Evolutionary conservation across 179 eudicot genomes (phyloP).

Genomic region (Beta lomatogona): DNA sequence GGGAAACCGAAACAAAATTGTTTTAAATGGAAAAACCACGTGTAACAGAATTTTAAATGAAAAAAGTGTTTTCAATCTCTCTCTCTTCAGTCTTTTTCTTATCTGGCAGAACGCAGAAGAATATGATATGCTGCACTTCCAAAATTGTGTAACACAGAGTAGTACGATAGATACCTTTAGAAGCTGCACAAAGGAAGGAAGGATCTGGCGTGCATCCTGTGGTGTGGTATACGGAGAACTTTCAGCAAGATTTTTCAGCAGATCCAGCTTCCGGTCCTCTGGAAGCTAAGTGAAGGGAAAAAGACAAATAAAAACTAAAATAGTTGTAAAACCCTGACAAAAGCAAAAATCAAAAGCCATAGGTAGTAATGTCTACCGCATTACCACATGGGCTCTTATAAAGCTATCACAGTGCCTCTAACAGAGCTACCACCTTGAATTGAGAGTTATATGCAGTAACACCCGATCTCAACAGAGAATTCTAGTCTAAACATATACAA

Average conservation of each 20-base stretch:
- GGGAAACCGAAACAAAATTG: not conserved
- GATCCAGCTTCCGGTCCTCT: conserved; percentile 81
- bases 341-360: not conserved
- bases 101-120: not conserved
- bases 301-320: not conserved
- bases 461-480: not conserved
- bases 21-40: not conserved
- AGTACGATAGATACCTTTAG: conserved; percentile 57
- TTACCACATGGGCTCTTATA: not conserved
- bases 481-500: not conserved
- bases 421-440: not conserved
- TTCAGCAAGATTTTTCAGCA: conserved; percentile 94
- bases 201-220: conserved; percentile 82
- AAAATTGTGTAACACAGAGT: not conserved
- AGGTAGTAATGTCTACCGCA: not conserved
- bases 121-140: not conserved
- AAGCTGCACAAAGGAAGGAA: conserved; percentile 81
- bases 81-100: not conserved
- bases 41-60: not conserved
- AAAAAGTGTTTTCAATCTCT: not conserved
- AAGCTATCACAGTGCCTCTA: not conserved
- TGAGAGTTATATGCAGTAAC: not conserved
- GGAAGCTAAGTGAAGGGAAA: conserved; percentile 63
- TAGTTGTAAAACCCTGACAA: not conserved
- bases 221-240: conserved; percentile 79